A percentile compares a stretch with the other conserved stretches of the same genome.
phyloP scores from a whole-genome alignment of 306 rosid genomes.

The Erythrophleum fordii region DNA sequence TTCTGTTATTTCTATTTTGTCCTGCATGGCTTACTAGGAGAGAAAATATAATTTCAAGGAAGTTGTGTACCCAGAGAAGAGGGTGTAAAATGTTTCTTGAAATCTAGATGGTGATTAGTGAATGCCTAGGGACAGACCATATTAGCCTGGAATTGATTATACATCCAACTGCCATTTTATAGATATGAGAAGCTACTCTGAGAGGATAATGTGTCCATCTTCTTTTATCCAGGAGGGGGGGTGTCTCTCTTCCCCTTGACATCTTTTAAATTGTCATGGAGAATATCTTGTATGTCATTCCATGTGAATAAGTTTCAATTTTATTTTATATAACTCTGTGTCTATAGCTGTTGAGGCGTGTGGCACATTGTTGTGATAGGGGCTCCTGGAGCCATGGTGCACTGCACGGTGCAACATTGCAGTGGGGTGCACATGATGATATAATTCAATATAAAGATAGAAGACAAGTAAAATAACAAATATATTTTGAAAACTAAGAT shows the following conservation, averaged over 20 bases:
- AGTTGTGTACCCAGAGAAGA: background rate
- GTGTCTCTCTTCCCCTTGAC: background rate
- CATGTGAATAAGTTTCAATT: background rate
- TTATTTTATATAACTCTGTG: background rate
- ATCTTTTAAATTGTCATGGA: too few species aligned
- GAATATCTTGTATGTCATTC: background rate
- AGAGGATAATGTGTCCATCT: background rate
- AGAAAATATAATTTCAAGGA: background rate
- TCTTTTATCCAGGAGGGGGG: background rate
- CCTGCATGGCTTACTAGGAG: background rate
- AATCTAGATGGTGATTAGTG: background rate
- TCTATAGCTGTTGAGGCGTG: too few species aligned
- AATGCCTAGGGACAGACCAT: background rate
- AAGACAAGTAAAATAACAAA: background rate
- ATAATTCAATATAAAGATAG: background rate
- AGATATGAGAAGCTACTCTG: background rate
- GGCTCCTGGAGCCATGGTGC: background rate
- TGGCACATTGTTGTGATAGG: background rate
- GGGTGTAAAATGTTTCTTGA: background rate
- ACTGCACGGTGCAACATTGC: background rate
- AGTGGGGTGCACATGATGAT: background rate
- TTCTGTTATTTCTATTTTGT: background rate
- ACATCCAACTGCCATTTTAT: background rate
- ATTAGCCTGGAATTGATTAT: background rate
- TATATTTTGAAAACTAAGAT: background rate